Evolutionary conservation across 805 yeast genomes (phyloP).

Genomic region (Sugiyamaella boreocaroliniensis): DNA sequence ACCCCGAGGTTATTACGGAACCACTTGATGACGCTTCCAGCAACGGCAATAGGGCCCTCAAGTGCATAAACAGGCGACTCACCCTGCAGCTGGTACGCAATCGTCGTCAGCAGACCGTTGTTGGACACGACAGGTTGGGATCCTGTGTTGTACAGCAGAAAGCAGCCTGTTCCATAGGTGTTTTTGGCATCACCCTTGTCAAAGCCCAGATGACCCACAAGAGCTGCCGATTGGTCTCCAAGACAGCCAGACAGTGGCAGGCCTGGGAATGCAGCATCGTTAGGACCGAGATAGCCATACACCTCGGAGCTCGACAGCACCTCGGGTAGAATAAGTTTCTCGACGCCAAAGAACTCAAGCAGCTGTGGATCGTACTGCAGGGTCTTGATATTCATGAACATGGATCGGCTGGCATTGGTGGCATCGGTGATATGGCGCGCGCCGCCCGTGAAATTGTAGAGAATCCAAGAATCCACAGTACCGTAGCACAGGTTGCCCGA

Average conservation of each 20-base stretch:
- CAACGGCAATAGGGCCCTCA: slow-evolving; percentile 95
- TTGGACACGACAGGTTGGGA: slow-evolving; percentile 57
- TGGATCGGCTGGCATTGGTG: slow-evolving; percentile 87
- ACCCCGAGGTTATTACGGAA: slow-evolving; percentile 81
- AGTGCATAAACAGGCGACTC: slow-evolving; percentile 74
- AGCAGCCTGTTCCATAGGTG: slow-evolving; percentile 96
- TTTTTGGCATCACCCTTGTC: slow-evolving; percentile 82
- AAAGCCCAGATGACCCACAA: slow-evolving; percentile 88
- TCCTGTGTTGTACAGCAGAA: slow-evolving; percentile 84
- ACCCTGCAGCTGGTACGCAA: slow-evolving; percentile 83
- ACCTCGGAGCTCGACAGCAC: slow-evolving; percentile 72
- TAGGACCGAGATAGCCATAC: slow-evolving; percentile 64
- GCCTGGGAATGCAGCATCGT: slow-evolving; percentile 44
- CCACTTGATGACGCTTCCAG: slow-evolving; percentile 93
- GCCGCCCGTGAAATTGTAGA: slow-evolving; percentile 72
- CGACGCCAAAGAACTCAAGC: slow-evolving; percentile 74
- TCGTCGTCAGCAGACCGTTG: slow-evolving; percentile 82
- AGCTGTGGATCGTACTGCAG: slow-evolving; percentile 69
- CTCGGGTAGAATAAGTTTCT: slow-evolving; percentile 64
- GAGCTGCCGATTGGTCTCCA: slow-evolving; percentile 91
- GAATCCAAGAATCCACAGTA: slow-evolving; percentile 90
- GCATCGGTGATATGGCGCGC: slow-evolving; percentile 73
- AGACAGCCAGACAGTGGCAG: slow-evolving; percentile 83
- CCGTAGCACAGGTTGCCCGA: slow-evolving; percentile 82
- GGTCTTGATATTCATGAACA: slow-evolving; percentile 76